phyloP scores from a whole-genome alignment of 2,329 filamentous ascomycete species.

The Aspergillus tubingensis region DNA sequence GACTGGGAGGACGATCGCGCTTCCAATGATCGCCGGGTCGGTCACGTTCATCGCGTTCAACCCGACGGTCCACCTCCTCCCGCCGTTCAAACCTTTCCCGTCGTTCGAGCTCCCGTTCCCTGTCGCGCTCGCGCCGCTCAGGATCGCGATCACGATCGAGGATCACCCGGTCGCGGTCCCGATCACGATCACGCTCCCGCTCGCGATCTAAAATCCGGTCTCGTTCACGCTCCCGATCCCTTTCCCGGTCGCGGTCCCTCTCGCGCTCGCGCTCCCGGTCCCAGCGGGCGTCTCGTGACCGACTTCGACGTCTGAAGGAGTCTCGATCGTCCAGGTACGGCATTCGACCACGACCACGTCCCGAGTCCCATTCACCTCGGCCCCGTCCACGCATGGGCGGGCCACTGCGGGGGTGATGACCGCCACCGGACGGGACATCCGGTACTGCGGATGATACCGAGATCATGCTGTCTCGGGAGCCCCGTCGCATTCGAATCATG shows the following conservation, averaged over 20 bases:
- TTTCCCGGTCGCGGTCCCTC: conserved; percentile 39
- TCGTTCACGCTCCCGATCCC: conserved; percentile 38
- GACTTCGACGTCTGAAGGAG: conserved; percentile 45
- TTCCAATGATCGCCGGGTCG: conserved; percentile 40
- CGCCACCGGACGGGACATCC: conserved; percentile 38
- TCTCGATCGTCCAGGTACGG: conserved; percentile 46
- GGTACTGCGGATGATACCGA: conserved; percentile 39
- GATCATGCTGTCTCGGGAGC: conserved; percentile 47
- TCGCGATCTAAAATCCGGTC: conserved; percentile 27
- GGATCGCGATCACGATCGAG: conserved; percentile 36
- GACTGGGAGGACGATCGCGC: conserved; percentile 41
- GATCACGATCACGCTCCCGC: conserved; percentile 37
- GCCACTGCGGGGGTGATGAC: conserved; percentile 39
- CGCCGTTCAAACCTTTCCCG: conserved; percentile 34
- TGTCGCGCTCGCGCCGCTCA: conserved; percentile 37
- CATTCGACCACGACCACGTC: conserved; percentile 45
- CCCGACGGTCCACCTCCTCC: conserved; percentile 35
- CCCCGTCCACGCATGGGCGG: conserved; percentile 45
- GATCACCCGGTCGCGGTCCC: conserved; percentile 5
- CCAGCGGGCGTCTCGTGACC: conserved; percentile 47
- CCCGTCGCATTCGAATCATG: conserved; percentile 43
- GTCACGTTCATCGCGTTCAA: conserved; percentile 34
- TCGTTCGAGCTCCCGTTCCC: conserved; percentile 26
- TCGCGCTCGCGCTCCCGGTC: conserved; percentile 41
- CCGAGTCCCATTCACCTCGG: conserved; percentile 47